Base-by-base conservation (phyloP, 75 land plant species). In the Picea glauca region DNA sequence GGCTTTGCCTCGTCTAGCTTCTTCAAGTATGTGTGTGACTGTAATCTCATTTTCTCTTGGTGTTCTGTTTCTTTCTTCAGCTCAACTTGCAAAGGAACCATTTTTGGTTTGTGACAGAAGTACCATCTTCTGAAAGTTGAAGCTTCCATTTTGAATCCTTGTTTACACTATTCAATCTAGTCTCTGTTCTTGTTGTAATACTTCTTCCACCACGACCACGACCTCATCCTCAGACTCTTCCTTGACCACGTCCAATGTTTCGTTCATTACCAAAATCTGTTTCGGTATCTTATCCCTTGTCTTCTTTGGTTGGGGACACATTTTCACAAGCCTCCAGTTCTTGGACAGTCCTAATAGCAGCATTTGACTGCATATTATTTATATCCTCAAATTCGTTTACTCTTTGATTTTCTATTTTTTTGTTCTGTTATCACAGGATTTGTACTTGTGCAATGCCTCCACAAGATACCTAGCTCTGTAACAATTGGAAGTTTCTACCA, bases 181-280 rank as follows among this genome's bases (percentile, higher is more conserved):
- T 58, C 60, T 43, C 77, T 33, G 68, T 83, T 82, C 63, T 85
- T 46, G 75, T 80, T 8, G 43, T 64, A 63, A 77, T 84, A 5
- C 78, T 79, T 74, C 83, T 83, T 2, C 85, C 85, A 38, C 85
- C 65, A n/a, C 93, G 86, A 77, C 91, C 89, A 76, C 89, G 74
- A 38, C 88, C 84, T 46, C 78, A 58, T 18, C 85, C 82, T 60
- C 89, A 82, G 72, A 80, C 77, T 14, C 87, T 81, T 68, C 83
- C 77, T 12, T 85, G 83, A 35, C 84, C 84, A 2, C 79, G 77
- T 38, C 77, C 58, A 76, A 57, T 60, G 59, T 70, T 79, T 7
- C 79, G 74, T 30, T 50, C 67, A 66, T 21, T 77, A 60, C 79
- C 78, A 73, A 60, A 58, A 72, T 80, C 80, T 76, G 76, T 58